Base-by-base conservation (phyloP, 441 rosid genomes). In the Syzygium syzygioides region DNA sequence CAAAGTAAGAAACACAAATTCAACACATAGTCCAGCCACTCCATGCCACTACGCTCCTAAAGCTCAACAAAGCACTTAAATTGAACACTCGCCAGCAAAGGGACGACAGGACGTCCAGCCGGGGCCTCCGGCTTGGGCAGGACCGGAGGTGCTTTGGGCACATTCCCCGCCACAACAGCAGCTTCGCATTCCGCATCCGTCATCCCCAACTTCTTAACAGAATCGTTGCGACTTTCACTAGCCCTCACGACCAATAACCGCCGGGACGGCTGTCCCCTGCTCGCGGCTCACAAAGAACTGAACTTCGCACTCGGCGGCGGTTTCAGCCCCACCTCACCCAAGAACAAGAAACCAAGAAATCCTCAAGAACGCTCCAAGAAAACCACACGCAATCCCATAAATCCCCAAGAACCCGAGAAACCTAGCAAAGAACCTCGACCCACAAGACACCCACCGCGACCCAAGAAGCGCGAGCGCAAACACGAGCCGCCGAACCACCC, bases 101-200 rank as follows among this genome's bases (percentile, higher is more conserved):
- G 92, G 87, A 95, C 94, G 14, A 92, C 91, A 3, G 99, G 99
- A 54, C 98, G 97, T 88, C 98, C 98, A 86, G 92, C 93, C 10
- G 99, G 99, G 56, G 97, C 93, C 6, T 91, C 97, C 8, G 99
- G 96, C 90, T 89, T 97, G 32, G 97, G 96, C 23, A 94, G 99
- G 62, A 94, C 93, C 14, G 98, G 95, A 93, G 99, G 99, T 41
- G 98, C 96, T 59, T 97, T 94, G 1, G 98, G 99, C 52, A 92
- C 95, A 59, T 93, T 94, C 26, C 99, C 99, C 3, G 95, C 95
- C 48, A 93, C 98, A 88, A 98, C 97, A 13, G 95, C 97, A 18
- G 98, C 98, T 91, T 98, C 99, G 12, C 96, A 97, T 87, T 98
- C 98, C 26, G 96, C 99, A 55, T 94, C 97, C 53, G 87, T 96